phyloP scores from a whole-genome alignment of 1,139 yeast genomes.

The Suhomyces bolitotheri region DNA sequence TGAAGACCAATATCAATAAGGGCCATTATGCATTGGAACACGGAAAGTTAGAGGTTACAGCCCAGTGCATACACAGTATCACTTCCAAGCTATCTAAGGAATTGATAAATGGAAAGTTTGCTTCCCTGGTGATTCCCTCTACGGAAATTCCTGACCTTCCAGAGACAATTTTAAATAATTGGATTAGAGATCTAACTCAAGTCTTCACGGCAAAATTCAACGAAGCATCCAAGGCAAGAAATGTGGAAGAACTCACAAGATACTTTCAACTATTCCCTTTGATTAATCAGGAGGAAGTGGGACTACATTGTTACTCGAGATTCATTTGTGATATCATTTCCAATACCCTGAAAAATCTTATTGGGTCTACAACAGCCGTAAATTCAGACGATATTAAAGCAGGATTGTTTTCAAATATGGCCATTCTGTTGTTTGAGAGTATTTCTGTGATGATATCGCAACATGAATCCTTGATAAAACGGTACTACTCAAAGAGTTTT shows the following conservation, averaged over 20 bases:
- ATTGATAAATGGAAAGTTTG: slow-evolving; percentile 65
- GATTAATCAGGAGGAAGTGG: slow-evolving; percentile 69
- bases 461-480: slow-evolving; percentile 76
- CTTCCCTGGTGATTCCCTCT: slow-evolving; percentile 85
- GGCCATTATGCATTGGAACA: slow-evolving; percentile 69
- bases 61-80: slow-evolving; percentile 55
- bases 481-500: slow-evolving; percentile 59
- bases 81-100: slow-evolving; percentile 55
- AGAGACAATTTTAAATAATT: slow-evolving; percentile 50
- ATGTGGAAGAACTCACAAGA: slow-evolving; percentile 70
- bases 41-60: slow-evolving; percentile 72
- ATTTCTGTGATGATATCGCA: slow-evolving; percentile 83
- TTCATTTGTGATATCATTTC: slow-evolving; percentile 86
- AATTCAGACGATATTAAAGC: slow-evolving; percentile 33
- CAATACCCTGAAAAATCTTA: slow-evolving; percentile 67
- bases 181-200: slow-evolving; percentile 58
- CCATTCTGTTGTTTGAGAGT: slow-evolving; percentile 78
- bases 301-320: slow-evolving; percentile 76
- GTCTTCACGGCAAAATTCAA: slow-evolving; percentile 65
- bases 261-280: slow-evolving; percentile 88
- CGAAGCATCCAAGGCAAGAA: slow-evolving; percentile 64
- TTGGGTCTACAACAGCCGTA: slow-evolving; percentile 40
- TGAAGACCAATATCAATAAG: slow-evolving; percentile 65
- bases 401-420: slow-evolving; percentile 64
- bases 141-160: slow-evolving; percentile 88